Evolutionary conservation across 2,329 filamentous ascomycete species (phyloP).

Genomic region (Phialophora macrospora): DNA sequence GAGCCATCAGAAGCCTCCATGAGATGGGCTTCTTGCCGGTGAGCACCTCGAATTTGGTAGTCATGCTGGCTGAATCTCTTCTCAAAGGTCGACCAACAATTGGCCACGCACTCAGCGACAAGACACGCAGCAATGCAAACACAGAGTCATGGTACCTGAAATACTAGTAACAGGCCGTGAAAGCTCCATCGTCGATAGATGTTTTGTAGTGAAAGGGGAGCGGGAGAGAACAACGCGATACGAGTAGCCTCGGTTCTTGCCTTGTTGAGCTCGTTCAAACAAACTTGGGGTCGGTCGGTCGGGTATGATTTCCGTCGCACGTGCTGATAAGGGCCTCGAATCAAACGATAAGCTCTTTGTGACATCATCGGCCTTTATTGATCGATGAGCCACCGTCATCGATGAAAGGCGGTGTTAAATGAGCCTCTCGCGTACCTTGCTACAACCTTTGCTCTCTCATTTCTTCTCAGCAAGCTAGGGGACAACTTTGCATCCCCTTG

Average conservation of each 20-base stretch:
- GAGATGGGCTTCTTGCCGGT: conserved; percentile 32
- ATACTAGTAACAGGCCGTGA: background rate
- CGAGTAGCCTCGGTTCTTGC: conserved; percentile 5
- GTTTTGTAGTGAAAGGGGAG: background rate
- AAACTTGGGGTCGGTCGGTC: background rate
- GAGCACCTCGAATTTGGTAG: conserved; percentile 22
- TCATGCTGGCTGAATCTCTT: background rate
- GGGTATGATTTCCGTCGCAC: conserved; percentile 5
- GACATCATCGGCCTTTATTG: background rate
- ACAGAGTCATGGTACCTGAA: background rate
- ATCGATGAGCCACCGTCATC: background rate
- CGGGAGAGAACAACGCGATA: background rate
- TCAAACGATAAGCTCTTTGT: background rate
- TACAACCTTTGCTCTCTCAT: background rate
- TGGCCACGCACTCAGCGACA: background rate
- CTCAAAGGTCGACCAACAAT: background rate
- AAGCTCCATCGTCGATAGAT: background rate
- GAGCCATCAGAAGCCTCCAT: conserved; percentile 31
- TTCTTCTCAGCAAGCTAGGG: background rate
- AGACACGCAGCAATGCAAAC: background rate
- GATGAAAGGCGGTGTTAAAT: background rate
- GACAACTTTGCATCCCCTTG: background rate
- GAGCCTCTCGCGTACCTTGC: conserved; percentile 1
- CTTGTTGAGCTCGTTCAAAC: background rate
- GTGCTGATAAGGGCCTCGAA: background rate